Conservation (phyloP, 139 green algal species). For the Picochlorum sp. region DNA sequence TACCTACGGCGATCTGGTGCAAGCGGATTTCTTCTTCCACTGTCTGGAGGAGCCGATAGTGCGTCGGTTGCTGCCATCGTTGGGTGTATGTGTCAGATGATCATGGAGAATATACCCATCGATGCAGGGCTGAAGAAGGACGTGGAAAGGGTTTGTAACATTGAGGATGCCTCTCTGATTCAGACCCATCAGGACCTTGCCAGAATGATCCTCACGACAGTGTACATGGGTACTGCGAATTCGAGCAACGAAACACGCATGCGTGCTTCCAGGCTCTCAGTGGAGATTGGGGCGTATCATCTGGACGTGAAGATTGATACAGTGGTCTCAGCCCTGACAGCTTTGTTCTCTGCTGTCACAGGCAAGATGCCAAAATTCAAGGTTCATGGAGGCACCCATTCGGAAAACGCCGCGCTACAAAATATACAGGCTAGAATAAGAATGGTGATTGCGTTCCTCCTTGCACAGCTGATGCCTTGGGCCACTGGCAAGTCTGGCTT, state of each 20-base stretch:
- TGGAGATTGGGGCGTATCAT: slow-evolving; percentile 77
- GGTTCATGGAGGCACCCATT: slow-evolving; percentile 62
- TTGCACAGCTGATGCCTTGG: slow-evolving; percentile 81
- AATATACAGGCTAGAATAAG: slow-evolving; percentile 88
- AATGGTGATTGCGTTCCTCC: slow-evolving; percentile 94
- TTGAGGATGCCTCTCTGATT: background rate
- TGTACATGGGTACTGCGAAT: slow-evolving; percentile 94
- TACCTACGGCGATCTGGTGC: slow-evolving; percentile 76
- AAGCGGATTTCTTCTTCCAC: slow-evolving; percentile 82
- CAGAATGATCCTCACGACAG: slow-evolving; percentile 67
- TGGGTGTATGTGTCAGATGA: slow-evolving; percentile 91
- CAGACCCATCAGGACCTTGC: slow-evolving; percentile 62
- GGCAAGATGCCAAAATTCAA: slow-evolving; percentile 68
- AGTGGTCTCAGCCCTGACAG: slow-evolving; percentile 48
- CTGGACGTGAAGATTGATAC: slow-evolving; percentile 77
- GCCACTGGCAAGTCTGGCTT: slow-evolving; percentile 51
- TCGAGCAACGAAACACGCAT: slow-evolving; percentile 59
- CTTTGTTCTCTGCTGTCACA: slow-evolving; percentile 70
- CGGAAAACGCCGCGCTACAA: slow-evolving; percentile 93
- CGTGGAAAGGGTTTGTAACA: slow-evolving; percentile 49
- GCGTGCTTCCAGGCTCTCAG: slow-evolving; percentile 35
- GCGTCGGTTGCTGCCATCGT: slow-evolving; percentile 82
- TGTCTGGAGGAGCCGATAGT: slow-evolving; percentile 81
- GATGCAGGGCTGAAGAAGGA: slow-evolving; percentile 62
- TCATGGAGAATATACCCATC: slow-evolving; percentile 43